Percentiles rank a stretch among this genome's conserved stretches.
These are phyloP conservation scores for Senecio squalidus DNA, from an alignment of 140 eudicot genomes.

Conservation along the genomic window DNA sequence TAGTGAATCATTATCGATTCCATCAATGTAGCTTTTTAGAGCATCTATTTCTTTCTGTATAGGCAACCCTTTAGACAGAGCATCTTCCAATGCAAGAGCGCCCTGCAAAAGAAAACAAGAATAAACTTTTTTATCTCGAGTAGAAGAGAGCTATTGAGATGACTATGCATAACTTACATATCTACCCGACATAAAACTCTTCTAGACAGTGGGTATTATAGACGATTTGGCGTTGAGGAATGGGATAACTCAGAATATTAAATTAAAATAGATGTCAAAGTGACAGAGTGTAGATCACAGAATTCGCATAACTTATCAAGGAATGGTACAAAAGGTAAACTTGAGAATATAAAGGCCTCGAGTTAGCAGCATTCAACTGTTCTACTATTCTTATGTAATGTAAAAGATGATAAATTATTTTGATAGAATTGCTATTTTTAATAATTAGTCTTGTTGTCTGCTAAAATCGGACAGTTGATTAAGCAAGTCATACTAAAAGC, in stretches of 20 bases:
- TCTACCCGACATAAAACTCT: too few relatives aligned
- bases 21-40: constrained; percentile 52
- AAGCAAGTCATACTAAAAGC: not conserved
- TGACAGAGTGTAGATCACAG: not conserved
- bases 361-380: not conserved
- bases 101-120: constrained; percentile 42
- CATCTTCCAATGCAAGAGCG: constrained; percentile 86
- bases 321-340: constrained; percentile 1
- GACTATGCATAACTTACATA: too few relatives aligned
- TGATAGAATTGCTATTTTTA: not conserved
- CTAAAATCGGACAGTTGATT: not conserved
- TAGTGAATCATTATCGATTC: constrained; percentile 66
- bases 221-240: not conserved
- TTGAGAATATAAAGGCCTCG: not conserved
- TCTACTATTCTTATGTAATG: not conserved
- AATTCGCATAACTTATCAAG: not conserved
- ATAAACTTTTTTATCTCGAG: not conserved
- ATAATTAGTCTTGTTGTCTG: not conserved
- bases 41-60: constrained; percentile 78
- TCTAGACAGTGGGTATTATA: not conserved
- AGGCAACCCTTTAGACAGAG: constrained; percentile 82
- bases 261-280: not conserved
- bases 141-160: not conserved
- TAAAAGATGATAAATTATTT: not conserved
- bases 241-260: not conserved